These are phyloP conservation scores for Colletotrichum incanum DNA, from an alignment of 2,329 filamentous ascomycete species.

Conservation along the genomic window DNA sequence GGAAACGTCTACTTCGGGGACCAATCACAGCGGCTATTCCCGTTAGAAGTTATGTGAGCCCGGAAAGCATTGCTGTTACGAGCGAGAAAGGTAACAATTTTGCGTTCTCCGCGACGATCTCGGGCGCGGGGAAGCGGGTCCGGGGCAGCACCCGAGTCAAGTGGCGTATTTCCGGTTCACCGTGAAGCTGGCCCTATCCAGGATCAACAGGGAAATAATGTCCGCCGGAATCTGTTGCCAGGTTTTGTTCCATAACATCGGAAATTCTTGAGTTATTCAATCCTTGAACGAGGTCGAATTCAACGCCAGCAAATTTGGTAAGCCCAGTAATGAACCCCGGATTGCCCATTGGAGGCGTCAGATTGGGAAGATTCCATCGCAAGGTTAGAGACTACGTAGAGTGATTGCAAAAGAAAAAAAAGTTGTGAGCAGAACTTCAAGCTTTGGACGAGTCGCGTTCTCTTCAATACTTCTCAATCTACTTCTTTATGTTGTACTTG, in stretches of 20 bases:
- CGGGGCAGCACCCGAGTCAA: slow-evolving; percentile 25
- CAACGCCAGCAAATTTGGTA: not conserved
- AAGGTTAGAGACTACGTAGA: too few relatives aligned
- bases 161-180: not conserved
- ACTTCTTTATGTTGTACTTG: too few relatives aligned
- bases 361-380: too few relatives aligned
- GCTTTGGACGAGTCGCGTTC: too few relatives aligned
- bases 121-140: slow-evolving; percentile 36
- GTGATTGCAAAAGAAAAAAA: too few relatives aligned
- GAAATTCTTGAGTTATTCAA: not conserved
- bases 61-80: slow-evolving; percentile 1
- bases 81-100: not conserved
- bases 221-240: not conserved
- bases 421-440: too few relatives aligned
- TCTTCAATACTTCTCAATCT: too few relatives aligned
- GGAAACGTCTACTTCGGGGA: not conserved
- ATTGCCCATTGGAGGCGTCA: not conserved
- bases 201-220: rapidly evolving
- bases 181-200: not conserved
- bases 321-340: not conserved
- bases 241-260: not conserved
- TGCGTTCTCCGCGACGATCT: slow-evolving; percentile 25
- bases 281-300: not conserved
- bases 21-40: not conserved
- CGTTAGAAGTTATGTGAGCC: not conserved